Percentiles rank a stretch among this genome's conserved stretches.
phyloP scores from a whole-genome alignment of 768 basidiomycete genomes.

The Rhizopogon sp. region DNA sequence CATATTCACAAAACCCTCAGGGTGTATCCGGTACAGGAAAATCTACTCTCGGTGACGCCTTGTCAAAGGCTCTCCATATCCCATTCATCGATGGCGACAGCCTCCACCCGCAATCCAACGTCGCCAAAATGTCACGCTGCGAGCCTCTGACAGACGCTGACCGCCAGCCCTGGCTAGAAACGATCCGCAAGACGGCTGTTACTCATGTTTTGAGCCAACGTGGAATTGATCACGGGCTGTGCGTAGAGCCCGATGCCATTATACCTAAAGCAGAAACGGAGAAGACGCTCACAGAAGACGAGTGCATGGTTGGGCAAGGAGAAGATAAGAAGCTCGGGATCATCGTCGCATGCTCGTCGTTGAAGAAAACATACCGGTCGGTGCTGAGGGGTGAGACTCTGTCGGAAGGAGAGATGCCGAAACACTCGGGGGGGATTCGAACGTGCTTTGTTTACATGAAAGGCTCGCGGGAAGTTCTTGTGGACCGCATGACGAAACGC shows the following conservation, averaged over 20 bases:
- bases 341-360: conserved; percentile 83
- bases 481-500: conserved; percentile 60
- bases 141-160: conserved; percentile 76
- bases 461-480: conserved; percentile 49
- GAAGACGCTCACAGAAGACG: conserved; percentile 1
- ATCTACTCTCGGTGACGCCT: conserved; percentile 58
- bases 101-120: conserved; percentile 75
- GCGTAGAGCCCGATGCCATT: conserved; percentile 11
- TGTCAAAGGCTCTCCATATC: conserved; percentile 56
- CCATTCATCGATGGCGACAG: conserved; percentile 90
- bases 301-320: conserved; percentile 6
- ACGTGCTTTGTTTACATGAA: conserved; percentile 83
- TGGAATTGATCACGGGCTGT: conserved; percentile 18
- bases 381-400: conserved; percentile 52
- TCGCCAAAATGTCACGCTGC: conserved; percentile 84
- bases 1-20: conserved; percentile 25
- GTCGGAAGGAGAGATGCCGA: conserved; percentile 13
- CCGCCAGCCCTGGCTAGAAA: conserved; percentile 79
- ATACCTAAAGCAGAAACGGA: conserved; percentile 5
- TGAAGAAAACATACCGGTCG: conserved; percentile 79
- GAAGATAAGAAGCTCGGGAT: conserved; percentile 37
- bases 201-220: conserved; percentile 13
- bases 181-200: conserved; percentile 59
- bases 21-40: conserved; percentile 76
- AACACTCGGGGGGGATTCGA: conserved; percentile 29